Conservation (phyloP, 192 early-diverging fungal species). For the Dimargaris cristalligena region DNA sequence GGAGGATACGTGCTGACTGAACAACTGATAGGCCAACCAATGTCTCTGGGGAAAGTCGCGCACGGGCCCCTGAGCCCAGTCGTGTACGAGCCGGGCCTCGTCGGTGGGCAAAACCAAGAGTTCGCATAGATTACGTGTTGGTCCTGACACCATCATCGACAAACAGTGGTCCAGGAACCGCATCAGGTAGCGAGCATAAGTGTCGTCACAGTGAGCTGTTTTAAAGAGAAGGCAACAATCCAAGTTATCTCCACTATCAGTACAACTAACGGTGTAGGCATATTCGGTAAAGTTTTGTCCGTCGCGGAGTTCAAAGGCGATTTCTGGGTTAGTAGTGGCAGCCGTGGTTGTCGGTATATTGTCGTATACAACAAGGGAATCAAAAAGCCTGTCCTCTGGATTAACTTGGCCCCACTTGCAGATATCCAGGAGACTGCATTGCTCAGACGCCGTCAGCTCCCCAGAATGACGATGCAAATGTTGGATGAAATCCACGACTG, state of each 20-base stretch:
- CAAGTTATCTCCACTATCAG: neutral
- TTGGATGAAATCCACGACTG: neutral
- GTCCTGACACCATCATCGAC: neutral
- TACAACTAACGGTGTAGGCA: neutral
- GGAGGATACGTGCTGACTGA: neutral
- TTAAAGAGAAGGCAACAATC: no score
- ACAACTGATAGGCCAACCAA: neutral
- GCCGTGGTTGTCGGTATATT: no score
- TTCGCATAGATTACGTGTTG: no score
- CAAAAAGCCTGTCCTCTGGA: neutral
- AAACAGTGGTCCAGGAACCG: neutral
- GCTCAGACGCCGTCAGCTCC: neutral
- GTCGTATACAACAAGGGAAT: neutral
- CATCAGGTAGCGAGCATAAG: neutral
- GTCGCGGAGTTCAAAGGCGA: no score
- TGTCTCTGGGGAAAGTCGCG: neutral
- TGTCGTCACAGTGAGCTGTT: neutral
- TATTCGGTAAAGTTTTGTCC: slow-evolving; percentile 8
- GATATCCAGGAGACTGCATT: slow-evolving; percentile 7
- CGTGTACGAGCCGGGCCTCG: no score
- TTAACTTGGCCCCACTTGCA: neutral
- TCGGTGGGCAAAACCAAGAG: neutral
- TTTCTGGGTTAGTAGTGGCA: no score
- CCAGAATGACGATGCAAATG: neutral
- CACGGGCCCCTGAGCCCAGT: neutral